phyloP scores from a whole-genome alignment of 345 rosid genomes.

The Linum usitatissimum region DNA sequence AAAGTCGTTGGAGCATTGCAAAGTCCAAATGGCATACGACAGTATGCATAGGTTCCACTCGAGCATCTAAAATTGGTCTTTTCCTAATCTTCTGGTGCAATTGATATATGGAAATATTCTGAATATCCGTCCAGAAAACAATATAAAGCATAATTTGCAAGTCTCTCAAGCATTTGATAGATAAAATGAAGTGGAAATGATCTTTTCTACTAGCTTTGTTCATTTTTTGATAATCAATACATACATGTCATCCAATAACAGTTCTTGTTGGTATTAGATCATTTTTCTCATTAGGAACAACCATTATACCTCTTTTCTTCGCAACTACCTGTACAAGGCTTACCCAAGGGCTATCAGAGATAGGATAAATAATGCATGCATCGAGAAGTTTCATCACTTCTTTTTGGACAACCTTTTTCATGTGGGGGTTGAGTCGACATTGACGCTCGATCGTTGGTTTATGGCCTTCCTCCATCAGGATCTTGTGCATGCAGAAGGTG shows the following conservation, averaged over 20 bases:
- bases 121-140: slow-evolving; percentile 5
- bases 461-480: neutral
- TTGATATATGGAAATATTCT: neutral
- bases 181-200: neutral
- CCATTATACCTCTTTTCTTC: neutral
- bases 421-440: neutral
- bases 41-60: neutral
- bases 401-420: neutral
- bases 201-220: neutral
- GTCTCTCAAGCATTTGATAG: neutral
- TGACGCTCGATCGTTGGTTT: neutral
- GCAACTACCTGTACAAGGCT: neutral
- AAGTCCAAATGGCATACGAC: neutral
- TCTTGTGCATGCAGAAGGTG: neutral
- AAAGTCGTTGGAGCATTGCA: slow-evolving; percentile 2
- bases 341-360: neutral
- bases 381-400: slow-evolving; percentile 1
- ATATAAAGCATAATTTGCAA: neutral
- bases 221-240: neutral
- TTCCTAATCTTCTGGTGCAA: neutral
- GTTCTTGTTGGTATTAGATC: neutral
- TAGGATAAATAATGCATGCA: slow-evolving; percentile 1
- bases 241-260: neutral
- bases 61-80: neutral
- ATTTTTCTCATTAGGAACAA: neutral